Evolutionary conservation across 192 early-diverging fungal genomes (phyloP).

Genomic region (Coemansia sp.): DNA sequence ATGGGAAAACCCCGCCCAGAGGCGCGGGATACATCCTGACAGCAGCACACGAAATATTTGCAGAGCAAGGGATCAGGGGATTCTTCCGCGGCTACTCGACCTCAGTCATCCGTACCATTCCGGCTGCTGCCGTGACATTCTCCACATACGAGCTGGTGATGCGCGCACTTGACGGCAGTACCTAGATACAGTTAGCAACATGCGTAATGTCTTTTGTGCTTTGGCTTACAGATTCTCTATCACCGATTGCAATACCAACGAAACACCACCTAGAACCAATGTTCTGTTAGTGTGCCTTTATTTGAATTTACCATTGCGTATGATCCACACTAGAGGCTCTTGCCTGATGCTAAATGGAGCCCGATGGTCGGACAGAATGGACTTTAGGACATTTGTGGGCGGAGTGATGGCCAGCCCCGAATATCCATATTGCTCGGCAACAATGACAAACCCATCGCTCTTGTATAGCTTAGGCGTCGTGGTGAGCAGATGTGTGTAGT

Average conservation of each 20-base stretch:
- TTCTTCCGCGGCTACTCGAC: conserved; percentile 70
- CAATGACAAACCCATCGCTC: conserved; percentile 15
- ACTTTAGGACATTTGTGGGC: background rate
- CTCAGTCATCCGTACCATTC: conserved; percentile 57
- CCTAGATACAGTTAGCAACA: background rate
- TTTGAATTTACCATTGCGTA: background rate
- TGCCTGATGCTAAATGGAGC: conserved; percentile 9
- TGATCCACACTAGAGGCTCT: conserved; percentile 25
- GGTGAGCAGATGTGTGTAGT: conserved; percentile 40
- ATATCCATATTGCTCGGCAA: conserved; percentile 26
- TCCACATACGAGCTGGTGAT: conserved; percentile 67
- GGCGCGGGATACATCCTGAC: conserved; percentile 61
- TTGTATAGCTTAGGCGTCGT: conserved; percentile 21
- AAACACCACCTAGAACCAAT: too few relatives aligned
- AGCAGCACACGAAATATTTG: conserved; percentile 56
- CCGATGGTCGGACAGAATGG: background rate
- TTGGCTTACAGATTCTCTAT: too few relatives aligned
- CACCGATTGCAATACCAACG: too few relatives aligned
- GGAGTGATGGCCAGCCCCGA: conserved; percentile 8
- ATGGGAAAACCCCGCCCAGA: conserved; percentile 59
- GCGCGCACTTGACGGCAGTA: conserved; percentile 16
- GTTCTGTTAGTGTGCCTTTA: too few relatives aligned
- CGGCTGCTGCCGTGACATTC: conserved; percentile 80
- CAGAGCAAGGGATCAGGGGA: conserved; percentile 58
- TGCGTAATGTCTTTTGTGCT: too few relatives aligned